Conservation (phyloP, 83 land plant genomes). For the Picea abies region DNA sequence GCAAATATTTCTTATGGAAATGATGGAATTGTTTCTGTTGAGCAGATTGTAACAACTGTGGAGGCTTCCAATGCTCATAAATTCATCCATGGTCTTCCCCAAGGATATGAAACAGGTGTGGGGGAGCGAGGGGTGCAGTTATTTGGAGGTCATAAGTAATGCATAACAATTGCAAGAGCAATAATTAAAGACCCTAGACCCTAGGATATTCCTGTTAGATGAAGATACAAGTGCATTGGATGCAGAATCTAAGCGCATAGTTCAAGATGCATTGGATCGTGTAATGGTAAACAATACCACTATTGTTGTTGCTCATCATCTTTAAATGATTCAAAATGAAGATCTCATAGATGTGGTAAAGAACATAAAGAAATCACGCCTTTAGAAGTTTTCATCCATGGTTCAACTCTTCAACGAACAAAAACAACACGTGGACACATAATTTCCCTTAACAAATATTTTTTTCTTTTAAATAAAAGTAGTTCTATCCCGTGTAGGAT, state of each 20-base stretch:
- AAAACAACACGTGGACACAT: too few species aligned
- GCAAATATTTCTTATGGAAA: too few species aligned
- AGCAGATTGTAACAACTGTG: constrained; percentile 19
- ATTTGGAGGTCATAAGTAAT: constrained; percentile 41
- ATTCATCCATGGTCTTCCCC: constrained; percentile 21
- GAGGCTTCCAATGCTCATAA: constrained; percentile 33
- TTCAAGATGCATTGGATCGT: constrained; percentile 49
- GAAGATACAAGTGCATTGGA: constrained; percentile 51
- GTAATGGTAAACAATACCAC: constrained; percentile 53
- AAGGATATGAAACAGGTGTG: neutral
- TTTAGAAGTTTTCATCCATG: too few species aligned
- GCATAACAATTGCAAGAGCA: constrained; percentile 40
- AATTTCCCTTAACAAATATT: too few species aligned
- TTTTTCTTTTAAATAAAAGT: too few species aligned
- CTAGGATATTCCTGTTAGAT: constrained; percentile 43
- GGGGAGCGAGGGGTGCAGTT: constrained; percentile 44
- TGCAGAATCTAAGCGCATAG: constrained; percentile 49
- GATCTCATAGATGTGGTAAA: constrained; percentile 55
- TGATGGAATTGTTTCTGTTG: constrained; percentile 24
- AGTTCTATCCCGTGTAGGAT: too few species aligned
- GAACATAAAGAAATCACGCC: too few species aligned
- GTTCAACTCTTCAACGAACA: too few species aligned
- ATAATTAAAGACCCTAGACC: constrained; percentile 44
- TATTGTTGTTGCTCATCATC: constrained; percentile 49
- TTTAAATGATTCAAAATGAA: constrained; percentile 38